A percentile compares a stretch with the other conserved stretches of the same genome.
These are phyloP conservation scores for Apiotrichum siamense DNA, from an alignment of 1,284 basidiomycete genomes.

Conservation along the genomic window DNA sequence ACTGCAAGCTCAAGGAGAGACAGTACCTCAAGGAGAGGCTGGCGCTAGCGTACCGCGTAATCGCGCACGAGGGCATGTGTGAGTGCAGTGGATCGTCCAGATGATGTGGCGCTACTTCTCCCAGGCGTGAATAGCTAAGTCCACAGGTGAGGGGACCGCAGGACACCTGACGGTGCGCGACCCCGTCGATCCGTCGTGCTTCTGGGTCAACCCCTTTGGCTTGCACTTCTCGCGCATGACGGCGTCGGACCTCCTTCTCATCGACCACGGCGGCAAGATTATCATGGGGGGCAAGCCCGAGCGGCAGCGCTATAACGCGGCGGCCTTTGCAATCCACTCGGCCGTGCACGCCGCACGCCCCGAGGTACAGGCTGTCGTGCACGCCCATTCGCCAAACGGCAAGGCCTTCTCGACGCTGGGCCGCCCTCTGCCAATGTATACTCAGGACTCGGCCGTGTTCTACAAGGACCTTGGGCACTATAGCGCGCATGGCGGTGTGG, in stretches of 20 bases:
- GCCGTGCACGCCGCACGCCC: conserved; percentile 59
- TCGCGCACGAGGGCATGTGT: conserved; percentile 53
- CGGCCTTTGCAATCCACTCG: conserved; percentile 55
- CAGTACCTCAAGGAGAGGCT: conserved; percentile 55
- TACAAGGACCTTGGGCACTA: conserved; percentile 26
- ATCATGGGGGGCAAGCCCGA: conserved; percentile 49
- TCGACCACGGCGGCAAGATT: conserved; percentile 51
- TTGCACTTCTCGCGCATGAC: conserved; percentile 51
- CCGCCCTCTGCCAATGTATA: conserved; percentile 52
- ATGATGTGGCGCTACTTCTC: neutral
- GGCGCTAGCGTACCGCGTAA: conserved; percentile 34
- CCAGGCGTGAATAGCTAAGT: no score
- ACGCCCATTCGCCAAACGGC: conserved; percentile 60
- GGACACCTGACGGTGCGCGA: conserved; percentile 62
- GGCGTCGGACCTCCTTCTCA: conserved; percentile 51
- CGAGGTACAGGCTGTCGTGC: conserved; percentile 59
- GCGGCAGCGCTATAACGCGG: conserved; percentile 48
- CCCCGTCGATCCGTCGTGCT: conserved; percentile 50
- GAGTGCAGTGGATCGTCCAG: neutral
- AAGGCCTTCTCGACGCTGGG: conserved; percentile 58
- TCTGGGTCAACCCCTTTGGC: conserved; percentile 21
- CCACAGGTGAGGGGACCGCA: conserved; percentile 54
- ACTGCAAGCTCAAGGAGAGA: conserved; percentile 38
- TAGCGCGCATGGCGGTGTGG: conserved; percentile 56
- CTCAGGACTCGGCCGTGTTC: conserved; percentile 30